Base-by-base conservation (phyloP, 768 basidiomycete genomes). In the Flagelloscypha sp. region DNA sequence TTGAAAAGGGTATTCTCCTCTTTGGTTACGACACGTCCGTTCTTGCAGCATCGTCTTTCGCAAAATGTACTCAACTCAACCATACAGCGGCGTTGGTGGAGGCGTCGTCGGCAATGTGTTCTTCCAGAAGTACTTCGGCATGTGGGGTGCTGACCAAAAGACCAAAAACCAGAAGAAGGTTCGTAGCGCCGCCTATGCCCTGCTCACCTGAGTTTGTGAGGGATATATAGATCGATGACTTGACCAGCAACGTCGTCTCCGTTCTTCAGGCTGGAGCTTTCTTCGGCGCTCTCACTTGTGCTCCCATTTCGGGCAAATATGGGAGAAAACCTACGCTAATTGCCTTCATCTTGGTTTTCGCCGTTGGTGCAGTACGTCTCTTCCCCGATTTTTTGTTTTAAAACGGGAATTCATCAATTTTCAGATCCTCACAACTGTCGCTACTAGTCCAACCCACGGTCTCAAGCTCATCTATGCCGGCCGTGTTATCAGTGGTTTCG, bases 221-320 rank as follows among this genome's bases (percentile, higher is more conserved):
- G 16, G n/a, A 13, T 1, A 15, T 43, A 32, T 55, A 54, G 35
- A 46, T 48, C 16, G 70, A 80, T 37, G 59, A 65, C 4, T 63
- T 89, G n/a, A 79, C 79, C 0, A 80, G 82, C 27, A 87, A 84
- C 44, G 79, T 93, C 27, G 89, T 92, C 12, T 85, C 88, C 3
- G 84, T 90, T 4, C 67, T 92, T 7, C 88, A 90, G 52, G 84
- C 78, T 4, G 86, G 86, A 8, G 84, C 85, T 1, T 89, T 90
- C 68, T 90, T 90, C 49, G 89, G 88, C 38, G 84, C 87, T 10
- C 53, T 93, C 5, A 70, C 71, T 7, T 79, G 77, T 44, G 80
- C 81, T 1, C 80, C 79, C 0, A 48, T 83, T 27, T 83, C 83
- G 8, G 60, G 84, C 84, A 39, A 33, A 66, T 59, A 7, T 27